Percentiles rank a stretch among this genome's conserved stretches.
phyloP scores from a whole-genome alignment of 306 rosid genomes.

The Benincasa hispida region DNA sequence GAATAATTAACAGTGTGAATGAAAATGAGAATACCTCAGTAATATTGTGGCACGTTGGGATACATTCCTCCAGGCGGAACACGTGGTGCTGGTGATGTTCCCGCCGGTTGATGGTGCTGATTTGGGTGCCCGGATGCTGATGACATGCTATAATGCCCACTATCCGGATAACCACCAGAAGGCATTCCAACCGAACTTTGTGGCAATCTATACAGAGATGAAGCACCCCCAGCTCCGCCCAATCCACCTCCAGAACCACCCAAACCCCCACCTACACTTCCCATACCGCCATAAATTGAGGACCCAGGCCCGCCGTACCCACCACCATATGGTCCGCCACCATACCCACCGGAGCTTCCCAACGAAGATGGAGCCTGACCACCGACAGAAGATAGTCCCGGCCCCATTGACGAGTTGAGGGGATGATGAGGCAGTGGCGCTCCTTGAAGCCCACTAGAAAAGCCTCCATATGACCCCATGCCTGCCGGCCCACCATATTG shows the following conservation, averaged over 20 bases:
- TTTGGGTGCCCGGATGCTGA: conserved; percentile 41
- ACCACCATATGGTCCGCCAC: conserved; percentile 48
- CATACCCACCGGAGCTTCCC: conserved; percentile 50
- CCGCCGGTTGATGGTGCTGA: conserved; percentile 73
- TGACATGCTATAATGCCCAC: conserved; percentile 58
- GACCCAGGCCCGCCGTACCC: conserved; percentile 46
- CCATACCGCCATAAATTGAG: conserved; percentile 23
- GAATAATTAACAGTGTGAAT: background rate
- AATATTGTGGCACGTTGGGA: conserved; percentile 73
- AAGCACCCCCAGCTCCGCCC: conserved; percentile 4
- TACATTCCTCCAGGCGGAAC: conserved; percentile 82
- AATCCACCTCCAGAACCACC: conserved; percentile 30
- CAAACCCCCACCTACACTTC: conserved; percentile 16
- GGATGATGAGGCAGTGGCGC: conserved; percentile 51
- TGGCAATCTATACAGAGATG: conserved; percentile 63
- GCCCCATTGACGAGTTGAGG: conserved; percentile 32
- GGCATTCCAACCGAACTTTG: conserved; percentile 64
- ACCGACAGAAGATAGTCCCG: conserved; percentile 30
- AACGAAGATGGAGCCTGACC: conserved; percentile 42
- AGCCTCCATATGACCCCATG: conserved; percentile 65
- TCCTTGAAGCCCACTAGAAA: conserved; percentile 42
- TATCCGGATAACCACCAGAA: conserved; percentile 57
- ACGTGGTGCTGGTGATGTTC: conserved; percentile 66
- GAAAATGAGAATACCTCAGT: conserved; percentile 47
- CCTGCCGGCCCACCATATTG: conserved; percentile 56